Evolutionary conservation across 371 early-diverging fungal species (phyloP), one percentile per base, ranked within the genome.

Genomic region (Mortierella sp.): DNA sequence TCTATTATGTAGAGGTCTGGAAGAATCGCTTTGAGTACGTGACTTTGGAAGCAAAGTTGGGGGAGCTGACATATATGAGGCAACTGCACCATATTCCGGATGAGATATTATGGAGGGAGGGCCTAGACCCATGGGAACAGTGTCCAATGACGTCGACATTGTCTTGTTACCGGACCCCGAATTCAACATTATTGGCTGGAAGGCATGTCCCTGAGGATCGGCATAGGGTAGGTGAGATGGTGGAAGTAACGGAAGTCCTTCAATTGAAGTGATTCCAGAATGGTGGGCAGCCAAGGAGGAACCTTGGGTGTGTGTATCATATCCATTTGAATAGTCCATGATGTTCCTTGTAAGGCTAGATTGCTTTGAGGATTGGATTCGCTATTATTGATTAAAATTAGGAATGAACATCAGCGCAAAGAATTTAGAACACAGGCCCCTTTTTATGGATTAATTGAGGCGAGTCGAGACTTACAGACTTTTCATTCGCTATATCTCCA

Each of bases 31-130:
- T 18, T 18, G 51, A 5, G 43, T 24, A 11, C 49, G 65, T 4
- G 65, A 9, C 26, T 76, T 76, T n/a, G 59, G 40, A 22, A 58
- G n/a, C 5, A 60, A 39, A 26, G 66, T 20, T 16, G 66, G n/a
- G 9, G 60, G 63, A 11, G 68, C 28, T 24, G 62, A 57, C 64
- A 68, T 68, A 51, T 73, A 78, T 14, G 78, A 63, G 26, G 73
- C 63, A n/a, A 70, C 62, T 0, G 72, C 59, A n/a, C 72, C 70
- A 57, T 66, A 73, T 14, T 77, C 65, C 30, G 77, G 55, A 30
- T 71, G 72, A 5, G 72, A 45, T 1, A 76, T 66, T 35, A 76
- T 76, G 18, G 71, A 43, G 0, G 77, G 72, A 10, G 77, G 55
- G 5, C 71, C 69, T 10, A 77, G 65, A 9, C 68, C 61, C 68